Evolutionary conservation across 805 yeast species (phyloP).

Genomic region (Starmera pachycereana): DNA sequence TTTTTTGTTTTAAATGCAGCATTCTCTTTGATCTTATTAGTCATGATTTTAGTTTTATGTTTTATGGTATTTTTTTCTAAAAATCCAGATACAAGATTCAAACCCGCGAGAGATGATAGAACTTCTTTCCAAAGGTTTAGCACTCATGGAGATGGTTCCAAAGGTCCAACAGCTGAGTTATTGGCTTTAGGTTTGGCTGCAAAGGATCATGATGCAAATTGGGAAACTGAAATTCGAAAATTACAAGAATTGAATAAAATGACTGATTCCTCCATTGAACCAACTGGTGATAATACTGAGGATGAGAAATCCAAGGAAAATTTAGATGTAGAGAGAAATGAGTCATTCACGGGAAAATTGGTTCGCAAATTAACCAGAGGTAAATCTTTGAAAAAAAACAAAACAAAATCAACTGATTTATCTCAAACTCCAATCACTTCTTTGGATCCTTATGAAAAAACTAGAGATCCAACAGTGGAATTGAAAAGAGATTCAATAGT

Average conservation of each 20-base stretch:
- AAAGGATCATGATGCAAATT: conserved; percentile 62
- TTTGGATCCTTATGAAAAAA: too few species aligned
- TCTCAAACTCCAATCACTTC: too few species aligned
- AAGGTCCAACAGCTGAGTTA: conserved; percentile 37
- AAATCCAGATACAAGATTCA: conserved; percentile 83
- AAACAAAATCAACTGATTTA: not conserved
- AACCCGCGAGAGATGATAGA: conserved; percentile 87
- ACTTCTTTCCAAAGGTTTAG: conserved; percentile 64
- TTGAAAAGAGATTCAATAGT: too few species aligned
- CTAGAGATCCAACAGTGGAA: too few species aligned
- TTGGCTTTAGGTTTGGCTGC: conserved; percentile 77
- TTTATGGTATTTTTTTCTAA: conserved; percentile 56
- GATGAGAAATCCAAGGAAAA: conserved; percentile 12
- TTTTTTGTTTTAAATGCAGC: conserved; percentile 87
- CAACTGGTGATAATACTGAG: conserved; percentile 22
- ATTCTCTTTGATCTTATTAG: conserved; percentile 62
- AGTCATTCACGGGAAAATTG: conserved; percentile 31
- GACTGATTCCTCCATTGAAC: conserved; percentile 5
- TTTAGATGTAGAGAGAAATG: conserved; percentile 1
- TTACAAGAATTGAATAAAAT: conserved; percentile 10
- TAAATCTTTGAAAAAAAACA: conserved; percentile 11
- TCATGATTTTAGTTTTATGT: conserved; percentile 60
- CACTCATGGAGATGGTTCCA: conserved; percentile 17
- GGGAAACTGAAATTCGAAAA: conserved; percentile 48
- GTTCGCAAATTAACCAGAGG: conserved; percentile 31